Conservation (phyloP, 2,329 filamentous ascomycete genomes). For the Massarina eburnea region DNA sequence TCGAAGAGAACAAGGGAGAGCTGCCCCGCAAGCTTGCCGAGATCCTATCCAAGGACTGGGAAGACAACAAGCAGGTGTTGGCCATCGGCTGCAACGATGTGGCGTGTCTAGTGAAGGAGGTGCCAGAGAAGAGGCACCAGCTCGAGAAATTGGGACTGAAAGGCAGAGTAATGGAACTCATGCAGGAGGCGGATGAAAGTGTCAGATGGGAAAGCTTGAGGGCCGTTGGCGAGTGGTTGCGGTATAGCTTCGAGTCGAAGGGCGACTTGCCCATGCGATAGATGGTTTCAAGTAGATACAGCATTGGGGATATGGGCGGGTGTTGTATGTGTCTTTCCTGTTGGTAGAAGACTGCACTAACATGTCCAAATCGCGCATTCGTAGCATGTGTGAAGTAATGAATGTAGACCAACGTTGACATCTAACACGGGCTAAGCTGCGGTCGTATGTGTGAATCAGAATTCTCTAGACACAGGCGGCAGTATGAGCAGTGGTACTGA, state of each 20-base stretch:
- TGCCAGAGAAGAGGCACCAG: conserved; percentile 77
- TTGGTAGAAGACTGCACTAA: no score
- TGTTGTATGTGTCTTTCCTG: not conserved
- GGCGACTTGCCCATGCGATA: conserved; percentile 34
- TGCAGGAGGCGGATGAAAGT: conserved; percentile 84
- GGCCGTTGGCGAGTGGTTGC: conserved; percentile 77
- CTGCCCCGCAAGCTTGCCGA: conserved; percentile 80
- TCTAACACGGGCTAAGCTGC: no score
- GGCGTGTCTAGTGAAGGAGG: conserved; percentile 83
- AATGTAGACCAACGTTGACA: no score
- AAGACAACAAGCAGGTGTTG: conserved; percentile 81
- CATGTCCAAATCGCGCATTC: no score
- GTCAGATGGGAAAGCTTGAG: conserved; percentile 91
- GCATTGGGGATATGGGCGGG: not conserved
- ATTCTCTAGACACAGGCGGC: no score
- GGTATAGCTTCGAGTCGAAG: conserved; percentile 58
- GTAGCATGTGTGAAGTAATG: no score
- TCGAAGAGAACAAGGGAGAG: conserved; percentile 79
- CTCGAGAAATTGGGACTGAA: conserved; percentile 86
- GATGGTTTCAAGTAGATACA: not conserved
- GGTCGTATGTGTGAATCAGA: no score
- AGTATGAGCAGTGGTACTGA: no score
- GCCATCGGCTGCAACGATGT: conserved; percentile 94
- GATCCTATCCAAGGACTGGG: conserved; percentile 80
- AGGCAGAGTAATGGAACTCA: conserved; percentile 86